Base-by-base conservation (phyloP, 768 basidiomycete genomes). In the Tricholoma matsutake region DNA sequence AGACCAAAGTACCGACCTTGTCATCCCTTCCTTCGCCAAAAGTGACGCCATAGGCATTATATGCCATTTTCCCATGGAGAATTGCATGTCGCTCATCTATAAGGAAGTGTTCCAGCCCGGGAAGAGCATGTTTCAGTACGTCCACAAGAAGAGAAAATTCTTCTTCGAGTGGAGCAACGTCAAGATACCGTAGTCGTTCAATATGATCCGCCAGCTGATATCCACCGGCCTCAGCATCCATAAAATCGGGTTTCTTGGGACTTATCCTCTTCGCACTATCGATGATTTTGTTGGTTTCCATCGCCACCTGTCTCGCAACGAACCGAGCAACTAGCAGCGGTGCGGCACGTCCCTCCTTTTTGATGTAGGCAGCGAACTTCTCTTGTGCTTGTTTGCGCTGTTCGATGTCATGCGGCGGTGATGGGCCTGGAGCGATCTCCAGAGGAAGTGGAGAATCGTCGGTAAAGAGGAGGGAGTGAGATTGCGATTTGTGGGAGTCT, bases 31-130 rank as follows among this genome's bases (percentile, higher is more conserved):
- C 91, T 31, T 79, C 82, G 57, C 76, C 80, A 64, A 79, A 87
- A 70, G 78, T 85, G 54, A 94, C 84, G 59, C 92, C 92, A 67
- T 85, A 89, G 2, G 85, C 80, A 65, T 94, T 94, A 73, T 92
- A 93, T 3, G 78, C 73, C 78, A 94, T 86, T 71, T 86, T 91
- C 16, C 89, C 89, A 41, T 83, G 71, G 53, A 89, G 79, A 16
- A 78, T 78, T 9, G 81, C 76, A 63, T 90, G 83, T 22, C 84
- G 78, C 39, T 90, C 87, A 28, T 85, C 83, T 3, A 83, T 82
- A 28, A 91, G 75, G 59, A 90, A 87, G 58, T 86, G 80, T 64
- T 92, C 89, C 61, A 94, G 69, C 18, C 90, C 91, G 10, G 87
- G 88, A 47, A 93, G 72, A 2, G 87, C 87, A 34, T 78, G 74